Evolutionary conservation across 257 asterid species (phyloP), one percentile per base, ranked within the genome.

Genomic region (Solanum rostratum): DNA sequence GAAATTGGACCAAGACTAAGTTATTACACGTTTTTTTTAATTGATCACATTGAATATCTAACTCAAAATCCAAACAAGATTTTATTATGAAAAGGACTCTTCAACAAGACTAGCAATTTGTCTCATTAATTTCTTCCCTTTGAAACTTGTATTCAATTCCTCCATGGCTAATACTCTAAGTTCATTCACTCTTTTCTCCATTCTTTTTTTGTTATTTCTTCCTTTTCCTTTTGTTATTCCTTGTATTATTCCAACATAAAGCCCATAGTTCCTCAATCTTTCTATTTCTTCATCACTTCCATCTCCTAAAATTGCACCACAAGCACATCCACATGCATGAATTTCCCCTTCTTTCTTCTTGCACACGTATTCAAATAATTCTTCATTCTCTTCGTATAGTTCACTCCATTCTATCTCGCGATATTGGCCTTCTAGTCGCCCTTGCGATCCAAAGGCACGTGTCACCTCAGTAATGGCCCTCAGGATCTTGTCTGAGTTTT

Each of bases 261-360:
- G 79, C 76, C 97, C 98, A 41, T 86, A 92, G 0, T 68, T 92
- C 62, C 94, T 92, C 86, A 95, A 83, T 19, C 82, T 91, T 82
- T 89, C 89, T 0, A 95, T 85, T 65, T 92, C 92, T 49, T 55
- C 93, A 7, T 91, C 97, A 80, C 53, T 86, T 13, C 91, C 98
- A 7, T 95, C 98, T 15, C 95, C 97, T 71, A 95, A 70, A 81
- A 93, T 92, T 65, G 95, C 98, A 5, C 98, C 98, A 83, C 97
- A 93, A 6, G 95, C 94, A 12, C 94, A 95, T 13, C 93, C 98
- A 54, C 97, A 93, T 2, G 90, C 92, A 74, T 93, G 90, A 50
- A 92, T 52, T 83, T 79, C 91, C 0, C 97, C 98, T 59, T 87
- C 91, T 41, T 87, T 93, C 81, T 92, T 95, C 92, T 19, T 86